Percentiles rank a stretch among this genome's conserved stretches.
These are phyloP conservation scores for Acephala macrosclerotiorum DNA, from an alignment of 2,329 filamentous ascomycete genomes.

Conservation along the genomic window DNA sequence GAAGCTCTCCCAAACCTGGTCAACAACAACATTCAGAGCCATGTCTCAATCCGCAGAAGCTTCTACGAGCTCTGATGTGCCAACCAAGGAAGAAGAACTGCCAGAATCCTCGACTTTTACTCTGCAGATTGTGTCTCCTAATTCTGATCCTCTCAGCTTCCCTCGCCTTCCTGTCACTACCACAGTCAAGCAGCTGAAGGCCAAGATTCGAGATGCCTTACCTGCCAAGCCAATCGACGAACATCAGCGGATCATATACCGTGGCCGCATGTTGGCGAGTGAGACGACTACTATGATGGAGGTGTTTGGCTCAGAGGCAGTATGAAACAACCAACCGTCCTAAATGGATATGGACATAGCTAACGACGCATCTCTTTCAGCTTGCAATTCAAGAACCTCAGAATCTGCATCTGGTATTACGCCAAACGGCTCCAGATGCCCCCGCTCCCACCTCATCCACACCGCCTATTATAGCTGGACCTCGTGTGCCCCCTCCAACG, in stretches of 20 bases:
- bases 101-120: conserved; percentile 51
- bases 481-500: conserved; percentile 17
- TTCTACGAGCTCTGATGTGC: conserved; percentile 22
- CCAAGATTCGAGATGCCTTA: conserved; percentile 61
- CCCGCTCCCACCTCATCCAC: conserved; percentile 12
- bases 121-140: conserved; percentile 66
- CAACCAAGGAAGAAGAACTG: conserved; percentile 32
- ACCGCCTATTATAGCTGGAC: not conserved
- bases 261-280: conserved; percentile 61
- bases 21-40: not conserved
- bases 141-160: conserved; percentile 59
- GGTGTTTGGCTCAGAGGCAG: conserved; percentile 61
- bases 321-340: conserved; percentile 25
- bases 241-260: conserved; percentile 66
- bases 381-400: conserved; percentile 55
- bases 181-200: conserved; percentile 64
- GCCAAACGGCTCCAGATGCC: conserved; percentile 45
- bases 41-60: conserved; percentile 24
- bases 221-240: conserved; percentile 59
- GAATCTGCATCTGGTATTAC: conserved; percentile 61
- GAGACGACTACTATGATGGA: conserved; percentile 63
- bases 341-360: conserved; percentile 4
- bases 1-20: not conserved
- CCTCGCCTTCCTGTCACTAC: conserved; percentile 56
- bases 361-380: conserved; percentile 41